Conservation (phyloP, 1,139 yeast species). For the Yamadazyma spencermartinsiae region DNA sequence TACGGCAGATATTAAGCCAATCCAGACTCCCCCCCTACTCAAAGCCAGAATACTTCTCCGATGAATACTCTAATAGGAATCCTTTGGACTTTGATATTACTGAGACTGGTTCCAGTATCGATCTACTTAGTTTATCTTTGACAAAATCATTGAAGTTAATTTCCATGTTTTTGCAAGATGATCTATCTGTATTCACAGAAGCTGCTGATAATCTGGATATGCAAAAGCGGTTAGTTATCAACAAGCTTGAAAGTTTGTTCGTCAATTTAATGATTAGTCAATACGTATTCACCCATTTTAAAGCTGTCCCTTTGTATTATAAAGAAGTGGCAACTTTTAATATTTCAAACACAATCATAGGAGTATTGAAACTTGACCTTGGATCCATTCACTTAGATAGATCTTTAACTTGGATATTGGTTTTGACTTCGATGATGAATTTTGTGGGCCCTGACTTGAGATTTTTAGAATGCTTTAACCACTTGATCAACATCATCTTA, state of each 20-base stretch:
- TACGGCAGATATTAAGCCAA: conserved; percentile 13
- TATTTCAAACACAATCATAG: neutral
- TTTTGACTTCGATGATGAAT: conserved; percentile 1
- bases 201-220: neutral
- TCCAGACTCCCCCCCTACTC: conserved; percentile 32
- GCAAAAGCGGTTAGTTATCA: neutral
- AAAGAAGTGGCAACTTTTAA: neutral
- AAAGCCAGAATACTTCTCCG: conserved; percentile 20
- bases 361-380: neutral
- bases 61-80: conserved; percentile 10
- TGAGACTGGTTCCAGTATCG: conserved; percentile 4
- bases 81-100: conserved; percentile 11
- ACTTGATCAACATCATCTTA: conserved; percentile 3
- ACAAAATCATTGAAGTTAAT: conserved; percentile 8
- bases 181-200: conserved; percentile 1
- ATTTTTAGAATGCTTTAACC: conserved; percentile 4
- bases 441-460: conserved; percentile 5
- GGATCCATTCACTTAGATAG: neutral
- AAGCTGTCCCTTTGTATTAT: neutral
- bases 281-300: neutral
- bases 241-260: conserved; percentile 6
- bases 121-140: conserved; percentile 8
- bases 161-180: conserved; percentile 9
- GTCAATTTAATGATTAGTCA: conserved; percentile 6
- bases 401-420: neutral